Base-by-base conservation (phyloP, 495 filamentous ascomycete species). In the Pseudomonodictys pantanalensis region DNA sequence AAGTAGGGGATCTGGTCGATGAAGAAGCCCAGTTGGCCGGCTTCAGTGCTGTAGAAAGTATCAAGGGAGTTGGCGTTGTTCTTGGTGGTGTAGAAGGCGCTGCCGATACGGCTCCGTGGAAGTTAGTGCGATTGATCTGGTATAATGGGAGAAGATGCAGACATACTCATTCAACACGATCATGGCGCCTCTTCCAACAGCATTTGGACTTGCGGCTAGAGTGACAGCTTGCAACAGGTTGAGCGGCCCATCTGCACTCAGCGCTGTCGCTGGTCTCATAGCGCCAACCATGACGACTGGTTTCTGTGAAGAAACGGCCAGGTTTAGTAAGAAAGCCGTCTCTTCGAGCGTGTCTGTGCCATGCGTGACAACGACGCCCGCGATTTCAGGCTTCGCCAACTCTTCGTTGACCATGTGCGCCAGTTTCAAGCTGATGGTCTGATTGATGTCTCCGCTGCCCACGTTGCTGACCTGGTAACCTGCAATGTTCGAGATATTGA, bases 301-400 rank as follows among this genome's bases (percentile, higher is more conserved):
- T 62, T 80, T 80, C 18, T 64, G 67, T 42, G 76, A 76, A 59
- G 74, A 75, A 43, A 79, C 67, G 1, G 76, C 78, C 1, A 74
- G 67, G 59, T 78, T 75, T 15, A 79, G 59, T 71, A 79, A 80
- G 72, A 79, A 80, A 39, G 77, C 73, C 0, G 76, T 73, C 65
- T 80, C 78, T 52, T 80, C 77, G 22, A 79, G 68, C 0, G 76
- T 78, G 62, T 80, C 78, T 24, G 78, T 80, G 55, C 78, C 77
- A 62, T 80, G 78, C 48, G 78, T 79, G 49, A 80, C 65, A 20
- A 79, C 75, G 3, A 75, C 76, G 17, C 77, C 76, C 35, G 72
- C 65, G 62, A 75, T 75, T 43, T 71, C 70, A 15, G 73, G 71
- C 56, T 75, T 73, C 32, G 75, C 69, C 58, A 78, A 71, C 46